A percentile compares a stretch with the other conserved stretches of the same genome.
These are phyloP conservation scores for Metschnikowia baotianmanensis DNA, from an alignment of 805 yeast species.

Conservation along the genomic window DNA sequence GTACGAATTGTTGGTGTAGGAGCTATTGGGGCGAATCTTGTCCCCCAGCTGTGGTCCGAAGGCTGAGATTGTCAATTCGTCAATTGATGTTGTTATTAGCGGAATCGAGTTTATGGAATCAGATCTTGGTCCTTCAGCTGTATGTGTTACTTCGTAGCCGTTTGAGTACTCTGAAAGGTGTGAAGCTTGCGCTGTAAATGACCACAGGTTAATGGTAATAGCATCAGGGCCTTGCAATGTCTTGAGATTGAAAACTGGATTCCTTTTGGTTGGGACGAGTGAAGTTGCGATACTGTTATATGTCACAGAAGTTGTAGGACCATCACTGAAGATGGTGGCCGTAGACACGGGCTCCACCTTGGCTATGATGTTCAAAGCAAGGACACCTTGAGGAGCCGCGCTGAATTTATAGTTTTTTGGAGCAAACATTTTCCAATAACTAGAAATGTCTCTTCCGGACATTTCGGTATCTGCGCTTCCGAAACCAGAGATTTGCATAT, in stretches of 20 bases:
- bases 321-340: constrained; percentile 1
- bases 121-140: background rate
- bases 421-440: background rate
- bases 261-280: background rate
- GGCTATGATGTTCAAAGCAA: background rate
- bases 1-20: too few relatives aligned
- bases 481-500: background rate
- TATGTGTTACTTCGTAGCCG: background rate
- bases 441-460: background rate
- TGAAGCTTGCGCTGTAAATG: background rate
- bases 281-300: background rate
- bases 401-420: background rate
- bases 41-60: background rate
- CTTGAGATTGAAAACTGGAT: constrained; percentile 2
- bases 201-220: constrained; percentile 3
- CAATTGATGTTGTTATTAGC: too few relatives aligned
- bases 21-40: too few relatives aligned
- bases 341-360: constrained; percentile 2
- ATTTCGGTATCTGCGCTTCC: background rate
- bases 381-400: background rate
- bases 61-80: background rate
- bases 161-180: background rate
- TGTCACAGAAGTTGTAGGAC: constrained; percentile 1
- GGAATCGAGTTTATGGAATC: background rate
- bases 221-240: constrained; percentile 1